Percentiles rank a stretch among this genome's conserved stretches.
Evolutionary conservation across 2,329 filamentous ascomycete species (phyloP).

Genomic region (Diplocarpon mali): DNA sequence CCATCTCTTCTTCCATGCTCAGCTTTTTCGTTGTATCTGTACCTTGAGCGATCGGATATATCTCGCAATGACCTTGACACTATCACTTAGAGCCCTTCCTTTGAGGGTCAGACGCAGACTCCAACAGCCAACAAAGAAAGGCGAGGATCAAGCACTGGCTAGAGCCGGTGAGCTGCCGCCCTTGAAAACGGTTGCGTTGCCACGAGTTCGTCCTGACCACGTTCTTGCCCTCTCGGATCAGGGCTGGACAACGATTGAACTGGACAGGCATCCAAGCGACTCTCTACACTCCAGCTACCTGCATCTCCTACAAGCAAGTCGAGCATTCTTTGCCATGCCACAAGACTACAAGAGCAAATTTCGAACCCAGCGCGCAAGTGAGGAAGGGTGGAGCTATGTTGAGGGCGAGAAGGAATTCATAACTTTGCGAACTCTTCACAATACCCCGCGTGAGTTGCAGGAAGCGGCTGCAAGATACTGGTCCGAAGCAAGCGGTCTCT

Average conservation of each 20-base stretch:
- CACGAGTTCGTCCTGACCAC: conserved; percentile 13
- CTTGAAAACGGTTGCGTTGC: conserved; percentile 11
- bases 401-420: conserved; percentile 24
- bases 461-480: conserved; percentile 15
- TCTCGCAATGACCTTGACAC: too few species aligned
- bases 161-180: background rate
- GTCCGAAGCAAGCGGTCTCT: conserved; percentile 11
- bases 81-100: too few species aligned
- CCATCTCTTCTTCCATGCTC: too few species aligned
- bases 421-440: conserved; percentile 15
- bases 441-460: conserved; percentile 12
- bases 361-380: conserved; percentile 14
- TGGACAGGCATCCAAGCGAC: conserved; percentile 7
- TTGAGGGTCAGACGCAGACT: too few species aligned
- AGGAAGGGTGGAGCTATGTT: conserved; percentile 20
- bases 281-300: conserved; percentile 12
- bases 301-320: conserved; percentile 16
- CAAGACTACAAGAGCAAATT: conserved; percentile 15
- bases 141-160: background rate
- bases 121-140: too few species aligned
- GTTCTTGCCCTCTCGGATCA: conserved; percentile 14
- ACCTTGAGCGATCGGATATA: too few species aligned
- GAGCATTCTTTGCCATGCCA: conserved; percentile 19
- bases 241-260: conserved; percentile 20
- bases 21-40: too few species aligned